Evolutionary conservation across 2,329 filamentous ascomycete genomes (phyloP).

Genomic region (Chaetomiaceae sp.): DNA sequence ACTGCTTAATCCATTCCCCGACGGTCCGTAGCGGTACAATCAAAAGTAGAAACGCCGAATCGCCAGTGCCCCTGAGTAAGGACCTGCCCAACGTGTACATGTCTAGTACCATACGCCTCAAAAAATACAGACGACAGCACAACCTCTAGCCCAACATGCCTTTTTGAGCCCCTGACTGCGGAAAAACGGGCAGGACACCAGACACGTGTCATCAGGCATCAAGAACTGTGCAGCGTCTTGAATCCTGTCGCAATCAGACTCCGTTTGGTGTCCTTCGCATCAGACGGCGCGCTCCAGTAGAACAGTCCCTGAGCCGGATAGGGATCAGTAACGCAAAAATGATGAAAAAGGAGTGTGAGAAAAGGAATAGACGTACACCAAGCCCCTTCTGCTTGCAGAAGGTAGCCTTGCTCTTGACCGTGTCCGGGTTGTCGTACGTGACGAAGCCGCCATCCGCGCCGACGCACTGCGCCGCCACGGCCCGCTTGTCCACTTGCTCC

Average conservation of each 20-base stretch:
- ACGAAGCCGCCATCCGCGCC: slow-evolving; percentile 72
- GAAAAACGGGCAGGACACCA: neutral
- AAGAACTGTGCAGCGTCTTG: slow-evolving; percentile 48
- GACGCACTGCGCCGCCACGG: slow-evolving; percentile 64
- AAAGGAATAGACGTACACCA: slow-evolving; percentile 42
- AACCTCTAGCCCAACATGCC: too few relatives aligned
- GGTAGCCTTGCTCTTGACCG: slow-evolving; percentile 66
- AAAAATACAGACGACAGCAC: neutral
- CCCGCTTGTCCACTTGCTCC: slow-evolving; percentile 61
- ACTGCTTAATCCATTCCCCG: too few relatives aligned
- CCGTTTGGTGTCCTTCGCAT: slow-evolving; percentile 52
- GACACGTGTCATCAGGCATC: slow-evolving; percentile 11
- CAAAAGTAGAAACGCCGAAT: too few relatives aligned
- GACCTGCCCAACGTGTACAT: neutral
- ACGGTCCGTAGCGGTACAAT: neutral
- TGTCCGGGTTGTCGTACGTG: slow-evolving; percentile 72
- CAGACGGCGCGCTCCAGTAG: slow-evolving; percentile 74
- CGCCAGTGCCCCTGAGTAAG: too few relatives aligned
- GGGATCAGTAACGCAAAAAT: slow-evolving; percentile 5
- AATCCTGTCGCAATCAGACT: slow-evolving; percentile 56
- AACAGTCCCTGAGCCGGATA: slow-evolving; percentile 58
- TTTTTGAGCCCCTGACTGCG: neutral
- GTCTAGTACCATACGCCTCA: neutral
- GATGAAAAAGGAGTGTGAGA: neutral
- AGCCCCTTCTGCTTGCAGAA: slow-evolving; percentile 67